Evolutionary conservation across 1,139 yeast genomes (phyloP), one percentile per base, ranked within the genome.

Genomic region (Saccharomyces hybrid): DNA sequence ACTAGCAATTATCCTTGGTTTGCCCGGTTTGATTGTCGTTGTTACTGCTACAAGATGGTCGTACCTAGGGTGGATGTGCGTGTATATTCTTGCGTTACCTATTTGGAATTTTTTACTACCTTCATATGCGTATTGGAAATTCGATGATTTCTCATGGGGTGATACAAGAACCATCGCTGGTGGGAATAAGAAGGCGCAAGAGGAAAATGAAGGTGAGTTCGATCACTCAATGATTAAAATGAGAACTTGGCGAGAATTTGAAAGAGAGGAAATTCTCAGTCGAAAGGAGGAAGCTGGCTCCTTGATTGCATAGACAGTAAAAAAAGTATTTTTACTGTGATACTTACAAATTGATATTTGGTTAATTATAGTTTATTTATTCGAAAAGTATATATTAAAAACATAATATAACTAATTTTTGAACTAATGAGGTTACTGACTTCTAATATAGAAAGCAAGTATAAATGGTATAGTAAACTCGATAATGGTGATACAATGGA

Each of bases 61-160:
- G 23, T 93, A 91, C 67, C 66, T 93, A 51, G 57, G 84, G 29
- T 93, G 96, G 88, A 88, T 91, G 85, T 55, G 83, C 47, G 78
- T 90, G 58, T 93, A 93, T 67, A 71, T 93, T 47, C 1, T 83
- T 46, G 95, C 98, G 0, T 79, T 93, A 59, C 98, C 98, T 34
- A 78, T 93, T 58, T 93, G 99, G 99, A 93, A 93, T 70, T 88
- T 93, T 68, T 84, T 91, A 5, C 76, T 93, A 54, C 99, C 99
- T 3, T 70, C 82, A 51, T 88, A 93, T 71, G 89, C 98, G 0
- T 93, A 74, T 65, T 93, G 99, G 99, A 91, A 91, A 71, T 93
- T 93, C 72, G 99, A 93, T 71, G 99, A 93, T 71, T 93, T 93
- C 74, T 83, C 93, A 64, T 93, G 99, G 99, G 99, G 99, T 71